phyloP scores from a whole-genome alignment of 2,329 filamentous ascomycete genomes.

The Xylariomycetidae sp. region DNA sequence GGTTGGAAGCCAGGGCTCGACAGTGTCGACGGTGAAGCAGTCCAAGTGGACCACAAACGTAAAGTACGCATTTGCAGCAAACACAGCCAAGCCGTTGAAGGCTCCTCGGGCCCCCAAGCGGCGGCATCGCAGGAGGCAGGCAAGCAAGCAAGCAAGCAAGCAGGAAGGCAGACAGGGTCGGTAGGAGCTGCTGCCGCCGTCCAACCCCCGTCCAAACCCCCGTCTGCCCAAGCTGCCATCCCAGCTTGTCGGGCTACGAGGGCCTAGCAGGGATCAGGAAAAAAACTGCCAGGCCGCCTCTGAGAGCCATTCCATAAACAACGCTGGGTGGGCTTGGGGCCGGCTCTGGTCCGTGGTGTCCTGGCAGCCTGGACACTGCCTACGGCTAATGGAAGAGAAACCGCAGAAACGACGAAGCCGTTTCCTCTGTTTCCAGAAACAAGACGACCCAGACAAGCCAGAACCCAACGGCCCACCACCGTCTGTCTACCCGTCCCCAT shows the following conservation, averaged over 20 bases:
- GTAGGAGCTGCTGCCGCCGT: not conserved
- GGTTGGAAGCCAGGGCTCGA: too few species aligned
- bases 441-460: slow-evolving; percentile 5
- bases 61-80: too few species aligned
- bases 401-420: slow-evolving; percentile 1
- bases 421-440: not conserved
- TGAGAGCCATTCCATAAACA: slow-evolving; percentile 5
- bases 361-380: too few species aligned
- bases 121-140: not conserved
- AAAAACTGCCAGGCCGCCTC: slow-evolving; percentile 7
- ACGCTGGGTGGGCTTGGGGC: not conserved
- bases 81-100: not conserved
- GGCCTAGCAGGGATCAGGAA: not conserved
- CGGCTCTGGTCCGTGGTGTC: too few species aligned
- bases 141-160: too few species aligned
- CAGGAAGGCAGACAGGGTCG: not conserved
- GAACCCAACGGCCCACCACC: slow-evolving; percentile 7
- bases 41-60: not conserved
- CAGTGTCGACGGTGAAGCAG: too few species aligned
- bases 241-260: not conserved
- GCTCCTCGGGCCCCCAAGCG: too few species aligned
- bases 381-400: too few species aligned
- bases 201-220: not conserved
- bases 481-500: slow-evolving; percentile 2
- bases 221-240: not conserved